These are phyloP conservation scores for Leishmania tropica DNA, from an alignment of 208 protist species.

Conservation along the genomic window DNA sequence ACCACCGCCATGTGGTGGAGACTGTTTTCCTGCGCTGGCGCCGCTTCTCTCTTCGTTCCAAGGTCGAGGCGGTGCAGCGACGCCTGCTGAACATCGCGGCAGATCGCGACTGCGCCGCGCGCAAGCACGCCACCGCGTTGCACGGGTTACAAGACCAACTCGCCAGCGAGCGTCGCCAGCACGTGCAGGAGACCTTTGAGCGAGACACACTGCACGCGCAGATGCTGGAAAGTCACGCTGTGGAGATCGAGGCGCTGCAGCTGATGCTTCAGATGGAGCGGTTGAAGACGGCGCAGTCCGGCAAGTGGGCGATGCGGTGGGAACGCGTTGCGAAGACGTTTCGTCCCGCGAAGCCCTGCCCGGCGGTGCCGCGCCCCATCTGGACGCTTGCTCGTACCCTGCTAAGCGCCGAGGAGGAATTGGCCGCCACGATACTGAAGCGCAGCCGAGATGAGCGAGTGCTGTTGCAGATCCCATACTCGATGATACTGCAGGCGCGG, in stretches of 20 bases:
- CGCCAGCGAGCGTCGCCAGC: slow-evolving; percentile 8
- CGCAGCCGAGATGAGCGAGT: slow-evolving; percentile 6
- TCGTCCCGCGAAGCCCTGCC: slow-evolving; percentile 40
- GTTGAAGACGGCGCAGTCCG: slow-evolving; percentile 19
- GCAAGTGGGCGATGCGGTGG: slow-evolving; percentile 59
- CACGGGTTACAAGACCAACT: slow-evolving; percentile 30
- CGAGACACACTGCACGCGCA: slow-evolving; percentile 61
- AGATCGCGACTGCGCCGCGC: slow-evolving; percentile 4
- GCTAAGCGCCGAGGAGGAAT: slow-evolving; percentile 49
- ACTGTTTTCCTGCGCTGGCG: slow-evolving; percentile 76
- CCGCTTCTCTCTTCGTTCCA: slow-evolving; percentile 47
- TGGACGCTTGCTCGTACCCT: slow-evolving; percentile 35
- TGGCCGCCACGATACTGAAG: slow-evolving; percentile 21
- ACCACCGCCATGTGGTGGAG: slow-evolving; percentile 45
- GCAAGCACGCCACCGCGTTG: slow-evolving; percentile 16
- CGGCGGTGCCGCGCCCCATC: slow-evolving; percentile 36
- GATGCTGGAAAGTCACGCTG: slow-evolving; percentile 64
- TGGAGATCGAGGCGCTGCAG: slow-evolving; percentile 57
- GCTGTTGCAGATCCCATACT: slow-evolving; percentile 28
- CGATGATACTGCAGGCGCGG: slow-evolving; percentile 23
- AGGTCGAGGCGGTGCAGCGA: slow-evolving; percentile 40
- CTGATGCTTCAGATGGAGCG: slow-evolving; percentile 45
- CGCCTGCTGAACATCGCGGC: slow-evolving; percentile 37
- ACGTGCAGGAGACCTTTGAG: slow-evolving; percentile 28
- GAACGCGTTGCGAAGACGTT: slow-evolving; percentile 83